Conservation (phyloP, 768 basidiomycete genomes). For the Leccinum subgranulosum region DNA sequence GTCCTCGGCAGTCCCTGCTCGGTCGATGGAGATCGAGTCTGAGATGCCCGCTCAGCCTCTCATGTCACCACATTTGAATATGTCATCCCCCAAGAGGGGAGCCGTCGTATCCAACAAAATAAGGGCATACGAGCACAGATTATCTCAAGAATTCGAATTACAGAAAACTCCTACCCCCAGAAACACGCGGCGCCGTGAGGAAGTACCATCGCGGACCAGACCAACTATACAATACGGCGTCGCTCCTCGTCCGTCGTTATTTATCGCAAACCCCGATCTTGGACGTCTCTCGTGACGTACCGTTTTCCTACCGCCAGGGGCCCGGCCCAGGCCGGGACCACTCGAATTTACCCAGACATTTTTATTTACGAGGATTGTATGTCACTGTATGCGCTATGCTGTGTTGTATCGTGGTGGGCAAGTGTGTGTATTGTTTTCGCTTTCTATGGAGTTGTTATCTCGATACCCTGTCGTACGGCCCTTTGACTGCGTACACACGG, state of each 20-base stretch:
- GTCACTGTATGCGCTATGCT: conserved; percentile 4
- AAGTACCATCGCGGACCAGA: conserved; percentile 38
- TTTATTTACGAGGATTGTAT: neutral
- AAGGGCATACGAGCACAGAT: conserved; percentile 53
- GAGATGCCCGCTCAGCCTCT: conserved; percentile 2
- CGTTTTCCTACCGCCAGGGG: neutral
- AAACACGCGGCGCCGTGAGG: conserved; percentile 44
- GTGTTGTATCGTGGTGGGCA: conserved; percentile 2
- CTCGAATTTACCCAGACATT: conserved; percentile 1
- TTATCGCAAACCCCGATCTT: conserved; percentile 63
- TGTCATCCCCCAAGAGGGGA: conserved; percentile 1
- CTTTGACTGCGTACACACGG: neutral
- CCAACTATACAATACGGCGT: conserved; percentile 60
- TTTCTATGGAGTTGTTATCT: conserved; percentile 4
- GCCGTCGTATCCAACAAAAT: conserved; percentile 49
- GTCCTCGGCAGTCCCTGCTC: conserved; percentile 1
- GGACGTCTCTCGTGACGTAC: conserved; percentile 13
- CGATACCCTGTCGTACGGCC: conserved; percentile 8
- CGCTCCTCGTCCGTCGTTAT: conserved; percentile 59
- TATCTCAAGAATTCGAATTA: conserved; percentile 54
- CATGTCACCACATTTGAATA: neutral
- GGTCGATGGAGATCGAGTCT: neutral
- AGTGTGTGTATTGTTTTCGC: neutral
- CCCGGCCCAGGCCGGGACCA: too few relatives aligned
- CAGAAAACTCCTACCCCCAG: conserved; percentile 27